Percentiles rank a stretch among this genome's conserved stretches.
Evolutionary conservation across 2,329 filamentous ascomycete species (phyloP).

Genomic region (Colletotrichum orchidophilum): DNA sequence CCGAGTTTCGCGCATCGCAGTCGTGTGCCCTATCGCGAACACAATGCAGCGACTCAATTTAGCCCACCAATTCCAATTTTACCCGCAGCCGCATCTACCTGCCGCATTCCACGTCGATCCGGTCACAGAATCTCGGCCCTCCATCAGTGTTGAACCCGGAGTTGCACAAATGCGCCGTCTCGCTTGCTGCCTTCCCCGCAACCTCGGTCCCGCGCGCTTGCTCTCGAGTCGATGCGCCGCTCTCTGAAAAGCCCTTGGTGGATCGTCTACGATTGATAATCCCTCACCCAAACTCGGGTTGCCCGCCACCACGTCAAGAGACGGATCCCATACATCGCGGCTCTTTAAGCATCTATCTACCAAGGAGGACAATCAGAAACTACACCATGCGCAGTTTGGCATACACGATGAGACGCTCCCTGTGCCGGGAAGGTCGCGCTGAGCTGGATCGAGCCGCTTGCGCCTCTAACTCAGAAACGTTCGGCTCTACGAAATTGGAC

Average conservation of each 20-base stretch:
- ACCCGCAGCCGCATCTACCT: neutral
- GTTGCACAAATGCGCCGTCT: neutral
- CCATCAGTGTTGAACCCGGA: neutral
- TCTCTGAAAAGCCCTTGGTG: constrained; percentile 6
- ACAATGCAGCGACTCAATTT: neutral
- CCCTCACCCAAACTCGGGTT: neutral
- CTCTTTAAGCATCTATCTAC: neutral
- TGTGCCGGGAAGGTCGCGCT: neutral
- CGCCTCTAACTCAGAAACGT: neutral
- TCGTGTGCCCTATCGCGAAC: neutral
- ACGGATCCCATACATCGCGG: neutral
- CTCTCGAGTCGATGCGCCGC: constrained; percentile 13
- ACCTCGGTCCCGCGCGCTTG: constrained; percentile 1
- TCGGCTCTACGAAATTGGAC: neutral
- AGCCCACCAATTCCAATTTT: neutral
- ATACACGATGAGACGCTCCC: neutral
- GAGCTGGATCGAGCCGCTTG: neutral
- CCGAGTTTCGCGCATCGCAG: neutral
- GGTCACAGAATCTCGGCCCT: neutral
- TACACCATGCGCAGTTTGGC: neutral
- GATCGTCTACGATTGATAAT: constrained; percentile 15
- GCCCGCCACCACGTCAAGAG: neutral
- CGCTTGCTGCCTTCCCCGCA: constrained; percentile 1
- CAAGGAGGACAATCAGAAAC: constrained; percentile 45
- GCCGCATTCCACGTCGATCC: neutral